Conservation (phyloP, 257 asterid genomes). For the Solanum appendiculatum region DNA sequence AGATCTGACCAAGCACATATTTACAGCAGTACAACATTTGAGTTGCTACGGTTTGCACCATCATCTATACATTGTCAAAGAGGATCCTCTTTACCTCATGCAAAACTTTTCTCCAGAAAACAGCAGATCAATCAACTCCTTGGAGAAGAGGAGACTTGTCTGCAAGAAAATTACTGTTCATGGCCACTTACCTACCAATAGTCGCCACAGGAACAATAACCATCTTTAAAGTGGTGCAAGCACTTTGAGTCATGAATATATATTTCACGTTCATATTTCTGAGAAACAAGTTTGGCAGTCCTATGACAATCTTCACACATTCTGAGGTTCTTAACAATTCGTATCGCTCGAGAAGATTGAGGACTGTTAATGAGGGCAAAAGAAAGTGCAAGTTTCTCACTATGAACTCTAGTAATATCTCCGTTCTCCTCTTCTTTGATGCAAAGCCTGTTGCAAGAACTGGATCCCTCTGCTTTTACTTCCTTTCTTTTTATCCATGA, state of each 20-base stretch:
- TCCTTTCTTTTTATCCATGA: conserved; percentile 39
- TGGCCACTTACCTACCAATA: conserved; percentile 46
- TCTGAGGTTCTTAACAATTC: conserved; percentile 60
- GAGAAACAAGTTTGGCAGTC: conserved; percentile 45
- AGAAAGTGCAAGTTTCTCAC: conserved; percentile 66
- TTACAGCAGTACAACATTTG: neutral
- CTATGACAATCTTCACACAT: conserved; percentile 68
- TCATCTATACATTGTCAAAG: neutral
- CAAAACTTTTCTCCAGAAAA: neutral
- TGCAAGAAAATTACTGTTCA: neutral
- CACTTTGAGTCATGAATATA: conserved; percentile 54
- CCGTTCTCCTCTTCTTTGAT: conserved; percentile 54
- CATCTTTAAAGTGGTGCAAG: conserved; percentile 71
- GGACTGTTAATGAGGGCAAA: conserved; percentile 35
- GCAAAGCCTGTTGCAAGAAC: conserved; percentile 18
- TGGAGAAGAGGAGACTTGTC: neutral
- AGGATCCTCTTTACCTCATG: neutral
- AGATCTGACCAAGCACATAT: neutral
- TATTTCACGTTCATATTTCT: conserved; percentile 34
- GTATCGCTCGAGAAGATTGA: conserved; percentile 16
- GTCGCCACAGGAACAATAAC: conserved; percentile 72
- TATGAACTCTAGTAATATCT: conserved; percentile 39
- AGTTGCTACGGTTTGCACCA: neutral
- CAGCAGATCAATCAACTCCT: neutral
- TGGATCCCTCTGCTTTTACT: conserved; percentile 13